Evolutionary conservation across 2,329 filamentous ascomycete species (phyloP).

Genomic region (Fusarium equiseti): DNA sequence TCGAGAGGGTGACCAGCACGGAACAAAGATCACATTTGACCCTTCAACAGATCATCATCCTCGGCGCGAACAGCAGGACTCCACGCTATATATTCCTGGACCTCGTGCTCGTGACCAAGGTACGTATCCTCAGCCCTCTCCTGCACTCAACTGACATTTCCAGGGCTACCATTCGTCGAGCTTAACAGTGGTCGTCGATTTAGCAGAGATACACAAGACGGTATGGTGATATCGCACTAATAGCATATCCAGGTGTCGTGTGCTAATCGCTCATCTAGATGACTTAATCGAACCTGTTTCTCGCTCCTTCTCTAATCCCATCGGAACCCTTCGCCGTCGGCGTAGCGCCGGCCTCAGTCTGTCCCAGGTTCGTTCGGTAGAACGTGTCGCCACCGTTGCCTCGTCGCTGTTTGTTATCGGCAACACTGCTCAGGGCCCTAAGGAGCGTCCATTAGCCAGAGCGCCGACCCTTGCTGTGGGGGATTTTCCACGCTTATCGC

Average conservation of each 20-base stretch:
- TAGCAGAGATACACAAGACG: conserved; percentile 40
- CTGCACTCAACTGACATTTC: conserved; percentile 11
- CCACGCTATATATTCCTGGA: conserved; percentile 49
- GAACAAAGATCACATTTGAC: conserved; percentile 48
- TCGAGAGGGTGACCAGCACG: background rate
- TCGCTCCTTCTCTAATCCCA: conserved; percentile 23
- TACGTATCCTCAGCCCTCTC: background rate
- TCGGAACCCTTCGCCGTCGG: conserved; percentile 42
- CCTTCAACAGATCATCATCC: conserved; percentile 45
- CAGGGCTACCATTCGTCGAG: conserved; percentile 48
- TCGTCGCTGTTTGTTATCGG: conserved; percentile 58
- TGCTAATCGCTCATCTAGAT: conserved; percentile 27
- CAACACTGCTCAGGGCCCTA: conserved; percentile 28
- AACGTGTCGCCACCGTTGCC: conserved; percentile 50
- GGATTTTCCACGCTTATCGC: conserved; percentile 56
- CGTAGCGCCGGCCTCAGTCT: conserved; percentile 43
- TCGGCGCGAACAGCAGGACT: conserved; percentile 43
- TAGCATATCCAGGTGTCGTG: background rate
- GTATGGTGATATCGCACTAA: background rate
- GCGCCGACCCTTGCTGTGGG: conserved; percentile 35
- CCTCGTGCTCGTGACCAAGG: conserved; percentile 51
- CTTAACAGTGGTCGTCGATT: conserved; percentile 34
- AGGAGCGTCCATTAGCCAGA: conserved; percentile 25
- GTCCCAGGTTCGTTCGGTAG: conserved; percentile 52
- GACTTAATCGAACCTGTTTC: conserved; percentile 34